Conservation (phyloP, 805 yeast genomes). For the Saturnispora ahearnii region DNA sequence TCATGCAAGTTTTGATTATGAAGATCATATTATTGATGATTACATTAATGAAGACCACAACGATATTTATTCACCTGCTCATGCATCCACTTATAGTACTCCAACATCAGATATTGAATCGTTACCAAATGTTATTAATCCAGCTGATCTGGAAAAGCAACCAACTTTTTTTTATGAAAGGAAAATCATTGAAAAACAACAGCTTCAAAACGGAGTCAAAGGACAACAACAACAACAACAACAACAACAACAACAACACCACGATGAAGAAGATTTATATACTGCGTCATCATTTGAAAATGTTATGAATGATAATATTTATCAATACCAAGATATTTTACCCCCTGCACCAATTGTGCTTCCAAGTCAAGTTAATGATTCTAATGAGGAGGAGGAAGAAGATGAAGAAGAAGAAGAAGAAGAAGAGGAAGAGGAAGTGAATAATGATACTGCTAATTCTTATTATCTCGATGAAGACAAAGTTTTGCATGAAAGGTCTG, state of each 20-base stretch:
- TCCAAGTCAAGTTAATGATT: slow-evolving; percentile 5
- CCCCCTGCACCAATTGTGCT: slow-evolving; percentile 12
- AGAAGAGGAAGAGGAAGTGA: background rate
- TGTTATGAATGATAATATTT: background rate
- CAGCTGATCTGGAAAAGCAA: slow-evolving; percentile 11
- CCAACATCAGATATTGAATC: slow-evolving; percentile 8
- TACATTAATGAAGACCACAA: slow-evolving; percentile 4
- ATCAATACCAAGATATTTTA: slow-evolving; percentile 9
- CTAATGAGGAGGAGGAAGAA: background rate
- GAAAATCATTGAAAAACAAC: background rate
- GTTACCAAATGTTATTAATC: slow-evolving; percentile 4
- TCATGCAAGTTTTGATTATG: slow-evolving; percentile 8
- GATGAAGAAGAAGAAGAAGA: background rate
- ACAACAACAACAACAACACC: background rate
- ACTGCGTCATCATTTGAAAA: slow-evolving; percentile 24
- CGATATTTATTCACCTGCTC: slow-evolving; percentile 14
- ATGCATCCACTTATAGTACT: background rate
- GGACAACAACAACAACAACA: background rate
- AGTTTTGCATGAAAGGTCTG: slow-evolving; percentile 3
- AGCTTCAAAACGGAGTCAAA: background rate
- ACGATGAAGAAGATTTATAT: slow-evolving; percentile 21
- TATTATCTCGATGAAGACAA: background rate
- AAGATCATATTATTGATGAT: slow-evolving; percentile 8
- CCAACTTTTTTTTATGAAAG: background rate
- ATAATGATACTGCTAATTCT: background rate